phyloP scores from a whole-genome alignment of 345 rosid genomes.

The Rhizophora apiculata region DNA sequence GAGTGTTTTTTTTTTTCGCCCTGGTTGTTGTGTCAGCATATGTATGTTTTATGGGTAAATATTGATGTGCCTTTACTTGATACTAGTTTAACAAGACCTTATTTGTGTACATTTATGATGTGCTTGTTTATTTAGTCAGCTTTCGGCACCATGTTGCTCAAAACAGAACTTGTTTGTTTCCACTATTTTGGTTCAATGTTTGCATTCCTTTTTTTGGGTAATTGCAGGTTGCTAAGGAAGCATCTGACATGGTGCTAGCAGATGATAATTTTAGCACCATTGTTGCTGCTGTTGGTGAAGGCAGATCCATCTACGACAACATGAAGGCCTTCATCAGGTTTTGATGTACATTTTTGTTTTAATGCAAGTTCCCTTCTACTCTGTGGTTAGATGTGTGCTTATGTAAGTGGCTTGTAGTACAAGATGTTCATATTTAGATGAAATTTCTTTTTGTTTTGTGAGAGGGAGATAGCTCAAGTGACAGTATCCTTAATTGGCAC shows the following conservation, averaged over 20 bases:
- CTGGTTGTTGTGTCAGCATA: no score
- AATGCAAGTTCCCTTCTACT: neutral
- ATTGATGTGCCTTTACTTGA: neutral
- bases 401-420: neutral
- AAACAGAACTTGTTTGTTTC: neutral
- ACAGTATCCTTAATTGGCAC: no score
- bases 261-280: slow-evolving; percentile 98
- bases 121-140: neutral
- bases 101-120: neutral
- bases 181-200: neutral
- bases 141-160: neutral
- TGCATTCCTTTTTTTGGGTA: neutral
- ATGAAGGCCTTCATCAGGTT: slow-evolving; percentile 99
- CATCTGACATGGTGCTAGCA: slow-evolving; percentile 96
- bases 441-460: no score
- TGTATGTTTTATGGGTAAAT: neutral
- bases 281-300: slow-evolving; percentile 97
- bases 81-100: neutral
- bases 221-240: slow-evolving; percentile 93
- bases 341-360: neutral
- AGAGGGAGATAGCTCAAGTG: no score
- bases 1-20: no score
- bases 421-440: no score
- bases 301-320: slow-evolving; percentile 87
- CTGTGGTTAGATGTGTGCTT: neutral